Evolutionary conservation across 306 rosid species (phyloP).

Genomic region (Canavalia gladiata): DNA sequence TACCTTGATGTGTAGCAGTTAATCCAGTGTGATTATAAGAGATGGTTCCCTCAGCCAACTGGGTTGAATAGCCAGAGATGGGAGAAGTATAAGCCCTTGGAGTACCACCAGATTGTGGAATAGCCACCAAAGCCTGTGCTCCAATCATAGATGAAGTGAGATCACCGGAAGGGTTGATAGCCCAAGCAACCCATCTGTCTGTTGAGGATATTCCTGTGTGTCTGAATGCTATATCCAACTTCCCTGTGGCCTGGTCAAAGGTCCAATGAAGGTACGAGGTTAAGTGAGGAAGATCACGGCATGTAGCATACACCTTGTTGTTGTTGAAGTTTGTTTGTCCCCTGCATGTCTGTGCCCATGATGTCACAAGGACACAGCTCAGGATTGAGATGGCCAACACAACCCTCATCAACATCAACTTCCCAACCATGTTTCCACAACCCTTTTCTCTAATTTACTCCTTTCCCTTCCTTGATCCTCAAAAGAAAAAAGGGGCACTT

Average conservation of each 20-base stretch:
- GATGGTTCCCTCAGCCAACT: constrained; percentile 51
- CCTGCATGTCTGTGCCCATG: constrained; percentile 64
- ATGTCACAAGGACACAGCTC: constrained; percentile 40
- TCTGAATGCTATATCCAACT: constrained; percentile 68
- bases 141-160: constrained; percentile 51
- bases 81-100: constrained; percentile 46
- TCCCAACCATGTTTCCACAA: constrained; percentile 47
- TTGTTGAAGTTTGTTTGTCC: constrained; percentile 41
- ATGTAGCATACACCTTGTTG: constrained; percentile 47
- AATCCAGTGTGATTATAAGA: constrained; percentile 32
- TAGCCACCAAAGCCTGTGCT: constrained; percentile 69
- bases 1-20: constrained; percentile 42
- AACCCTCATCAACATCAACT: constrained; percentile 38
- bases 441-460: not conserved
- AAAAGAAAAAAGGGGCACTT: not conserved
- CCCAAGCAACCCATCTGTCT: constrained; percentile 77
- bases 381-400: constrained; percentile 48
- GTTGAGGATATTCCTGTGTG: constrained; percentile 51
- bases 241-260: constrained; percentile 45
- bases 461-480: constrained; percentile 4
- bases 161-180: constrained; percentile 55
- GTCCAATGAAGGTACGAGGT: constrained; percentile 76
- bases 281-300: constrained; percentile 61
- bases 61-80: accelerated
- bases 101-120: constrained; percentile 48